Conservation (phyloP, 129 eudicot genomes). For the sunflower (Helianthus annuus) region HanXRQr2.0-SUNRISE NC_035435.2:126895764-126896263, state of each 20-base stretch:
- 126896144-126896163: conserved; percentile 82
- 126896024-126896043: conserved; percentile 70
- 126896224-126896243: conserved; percentile 72
- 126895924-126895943: conserved; percentile 71
- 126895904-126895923: conserved; percentile 80
- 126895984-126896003: conserved; percentile 77
- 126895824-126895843: conserved; percentile 29
- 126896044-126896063: conserved; percentile 80
- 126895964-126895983: conserved; percentile 60
- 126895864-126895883: conserved; percentile 44
- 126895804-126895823: conserved; percentile 16
- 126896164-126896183: conserved; percentile 66
- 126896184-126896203: conserved; percentile 61
- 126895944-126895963: conserved; percentile 65
- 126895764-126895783: background rate
- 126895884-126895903: conserved; percentile 49
- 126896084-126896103: conserved; percentile 74
- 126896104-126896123: conserved; percentile 76
- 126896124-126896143: conserved; percentile 63
- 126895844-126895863: conserved; percentile 48
- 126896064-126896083: conserved; percentile 81
- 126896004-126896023: conserved; percentile 64
- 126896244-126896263: conserved; percentile 84
- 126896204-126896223: conserved; percentile 56
- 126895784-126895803: background rate